Conservation (phyloP, 2,329 filamentous ascomycete species). For the Myriosclerotinia curreyana region DNA sequence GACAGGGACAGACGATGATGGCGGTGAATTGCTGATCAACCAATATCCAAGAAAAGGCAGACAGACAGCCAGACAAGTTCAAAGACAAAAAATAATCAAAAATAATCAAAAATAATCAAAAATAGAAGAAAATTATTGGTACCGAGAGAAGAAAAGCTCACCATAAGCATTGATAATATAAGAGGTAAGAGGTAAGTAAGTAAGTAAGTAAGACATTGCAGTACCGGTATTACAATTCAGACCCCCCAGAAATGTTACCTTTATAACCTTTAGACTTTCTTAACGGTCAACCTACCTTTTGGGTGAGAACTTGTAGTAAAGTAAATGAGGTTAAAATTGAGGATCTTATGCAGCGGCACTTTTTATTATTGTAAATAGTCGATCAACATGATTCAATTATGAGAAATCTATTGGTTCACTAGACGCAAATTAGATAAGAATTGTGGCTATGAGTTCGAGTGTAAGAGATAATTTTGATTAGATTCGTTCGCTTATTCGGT, state of each 20-base stretch:
- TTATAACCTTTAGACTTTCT: neutral
- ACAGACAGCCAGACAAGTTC: neutral
- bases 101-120: too few species aligned
- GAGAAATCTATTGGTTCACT: constrained; percentile 6
- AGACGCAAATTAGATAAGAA: constrained; percentile 16
- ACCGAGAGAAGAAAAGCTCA: constrained; percentile 2
- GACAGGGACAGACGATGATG: constrained; percentile 10
- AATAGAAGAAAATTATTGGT: constrained; percentile 12
- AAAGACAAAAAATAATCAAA: constrained; percentile 1
- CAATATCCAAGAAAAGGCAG: neutral
- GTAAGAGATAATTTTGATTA: neutral
- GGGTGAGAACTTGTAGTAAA: too few species aligned
- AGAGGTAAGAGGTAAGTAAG: constrained; percentile 9
- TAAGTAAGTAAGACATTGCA: too few species aligned
- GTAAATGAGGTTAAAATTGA: constrained; percentile 15
- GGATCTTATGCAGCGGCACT: constrained; percentile 10
- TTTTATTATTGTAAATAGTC: neutral
- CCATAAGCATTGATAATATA: too few species aligned
- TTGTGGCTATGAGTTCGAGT: constrained; percentile 9
- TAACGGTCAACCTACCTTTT: neutral
- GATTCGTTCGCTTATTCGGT: constrained; percentile 10
- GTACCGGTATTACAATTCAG: too few species aligned
- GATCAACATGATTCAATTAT: neutral
- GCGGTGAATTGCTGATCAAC: constrained; percentile 16
- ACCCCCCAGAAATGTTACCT: constrained; percentile 4